Evolutionary conservation across 345 rosid genomes (phyloP).

Genomic region (Luvunga scandens): DNA sequence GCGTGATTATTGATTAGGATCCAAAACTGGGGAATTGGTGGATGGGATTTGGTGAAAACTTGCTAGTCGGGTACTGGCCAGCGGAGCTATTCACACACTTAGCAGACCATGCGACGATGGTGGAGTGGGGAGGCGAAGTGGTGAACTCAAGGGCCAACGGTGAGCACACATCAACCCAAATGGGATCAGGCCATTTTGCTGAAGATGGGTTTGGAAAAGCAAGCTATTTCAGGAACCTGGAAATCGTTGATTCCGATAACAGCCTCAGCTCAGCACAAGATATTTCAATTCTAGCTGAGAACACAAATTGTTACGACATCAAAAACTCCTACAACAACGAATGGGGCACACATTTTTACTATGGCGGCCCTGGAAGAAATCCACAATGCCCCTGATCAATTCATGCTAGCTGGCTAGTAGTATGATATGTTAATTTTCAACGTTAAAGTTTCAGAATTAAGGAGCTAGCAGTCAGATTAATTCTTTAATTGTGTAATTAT

Average conservation of each 20-base stretch:
- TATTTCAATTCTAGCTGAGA: conserved; percentile 77
- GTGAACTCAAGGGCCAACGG: conserved; percentile 86
- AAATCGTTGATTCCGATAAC: conserved; percentile 85
- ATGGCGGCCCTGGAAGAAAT: conserved; percentile 90
- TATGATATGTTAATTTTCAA: not conserved
- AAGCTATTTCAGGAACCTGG: conserved; percentile 83
- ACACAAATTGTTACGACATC: conserved; percentile 86
- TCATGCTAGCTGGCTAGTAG: not conserved
- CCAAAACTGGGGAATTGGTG: conserved; percentile 94
- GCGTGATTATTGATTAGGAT: conserved; percentile 49
- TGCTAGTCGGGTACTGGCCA: conserved; percentile 95
- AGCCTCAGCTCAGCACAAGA: conserved; percentile 63
- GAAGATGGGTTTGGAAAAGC: conserved; percentile 86
- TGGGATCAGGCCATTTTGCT: conserved; percentile 95
- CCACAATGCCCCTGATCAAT: conserved; percentile 57
- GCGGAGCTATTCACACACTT: conserved; percentile 90
- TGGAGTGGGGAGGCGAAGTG: conserved; percentile 98
- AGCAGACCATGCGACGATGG: conserved; percentile 85
- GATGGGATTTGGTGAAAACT: conserved; percentile 91
- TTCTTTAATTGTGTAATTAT: conserved; percentile 43
- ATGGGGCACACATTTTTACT: conserved; percentile 94
- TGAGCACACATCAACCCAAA: conserved; percentile 81
- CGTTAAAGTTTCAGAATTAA: not conserved
- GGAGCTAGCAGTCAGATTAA: conserved; percentile 4
- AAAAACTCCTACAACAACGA: conserved; percentile 66